Evolutionary conservation across 176 grass and related monocot species (phyloP), one percentile per base, ranked within the genome.

Genomic region (Zoysia japonica): DNA sequence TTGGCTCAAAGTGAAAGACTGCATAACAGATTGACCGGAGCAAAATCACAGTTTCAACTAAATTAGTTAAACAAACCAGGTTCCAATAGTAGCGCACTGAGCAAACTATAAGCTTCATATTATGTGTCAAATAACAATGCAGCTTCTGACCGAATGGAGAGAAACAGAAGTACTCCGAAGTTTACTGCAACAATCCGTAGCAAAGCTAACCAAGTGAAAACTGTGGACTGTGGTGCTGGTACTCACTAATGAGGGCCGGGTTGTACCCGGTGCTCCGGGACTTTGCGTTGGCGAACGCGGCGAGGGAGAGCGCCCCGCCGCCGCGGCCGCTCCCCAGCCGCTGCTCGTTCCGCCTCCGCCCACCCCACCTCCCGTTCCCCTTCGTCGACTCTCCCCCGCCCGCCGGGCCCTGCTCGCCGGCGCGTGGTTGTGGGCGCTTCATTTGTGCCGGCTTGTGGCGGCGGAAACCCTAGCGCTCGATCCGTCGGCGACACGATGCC

Each of bases 261-360:
- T 93, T 99, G 84, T 92, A 95, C 35, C 92, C 92, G 11, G 81
- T 87, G 49, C 15, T 83, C 71, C 80, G 66, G 63, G 92, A 93
- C 80, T 99, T 99, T 62, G 89, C 86, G 65, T 87, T 91, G 65
- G 92, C 75, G 54, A 99, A 99, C 47, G 92, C 92, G 42, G 89
- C 88, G 13, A 99, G 90, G 61, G 92, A 95, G 64, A 99, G 92
- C 7, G 81, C 89, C n/a, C 88, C 90, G 47, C 85, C 88, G 61
- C 87, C 85, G 62, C 87, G 74, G 67, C 90, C 90, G 51, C 92
- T 61, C 59, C 59, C 96, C 46, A 98, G 64, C 63, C 96, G 75
- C 86, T 84, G 83, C 81, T 87, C 85, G 72, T 92, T 94, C 83
- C 88, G 93, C 60, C 47, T 55, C 78, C 85, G 81, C 15, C 71